Percentiles rank a stretch among this genome's conserved stretches.
Conservation (phyloP, 176 grass and related monocot genomes). For the Calamus simplicifolius region DNA sequence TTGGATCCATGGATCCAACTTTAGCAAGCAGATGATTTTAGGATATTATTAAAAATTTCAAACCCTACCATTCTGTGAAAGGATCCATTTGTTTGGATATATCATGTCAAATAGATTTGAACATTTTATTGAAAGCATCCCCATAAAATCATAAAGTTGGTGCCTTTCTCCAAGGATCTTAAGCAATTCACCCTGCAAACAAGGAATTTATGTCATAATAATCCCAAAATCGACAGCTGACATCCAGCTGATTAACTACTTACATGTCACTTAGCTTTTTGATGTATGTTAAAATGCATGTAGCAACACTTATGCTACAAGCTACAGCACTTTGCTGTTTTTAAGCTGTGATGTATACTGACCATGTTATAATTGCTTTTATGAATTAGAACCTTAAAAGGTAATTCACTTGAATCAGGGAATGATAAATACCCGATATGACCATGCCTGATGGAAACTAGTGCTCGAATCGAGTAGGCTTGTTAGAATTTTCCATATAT, state of each 20-base stretch:
- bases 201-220: not conserved
- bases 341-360: too few species aligned
- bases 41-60: too few species aligned
- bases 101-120: slow-evolving; percentile 38
- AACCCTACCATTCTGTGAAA: too few species aligned
- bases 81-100: too few species aligned
- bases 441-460: slow-evolving; percentile 59
- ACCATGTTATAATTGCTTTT: not conserved
- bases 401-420: slow-evolving; percentile 3
- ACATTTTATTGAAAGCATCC: slow-evolving; percentile 64
- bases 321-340: too few species aligned
- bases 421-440: slow-evolving; percentile 52
- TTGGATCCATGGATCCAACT: too few species aligned
- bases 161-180: slow-evolving; percentile 76
- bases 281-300: too few species aligned
- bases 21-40: too few species aligned
- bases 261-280: too few species aligned
- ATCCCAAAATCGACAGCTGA: too few species aligned
- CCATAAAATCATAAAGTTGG: slow-evolving; percentile 75
- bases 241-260: too few species aligned
- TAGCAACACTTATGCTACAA: too few species aligned
- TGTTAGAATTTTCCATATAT: slow-evolving; percentile 76
- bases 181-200: slow-evolving; percentile 89
- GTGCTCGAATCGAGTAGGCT: slow-evolving; percentile 61
- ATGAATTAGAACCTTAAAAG: not conserved